phyloP scores from a whole-genome alignment of 495 filamentous ascomycete genomes.

The Penicillium steckii region DNA sequence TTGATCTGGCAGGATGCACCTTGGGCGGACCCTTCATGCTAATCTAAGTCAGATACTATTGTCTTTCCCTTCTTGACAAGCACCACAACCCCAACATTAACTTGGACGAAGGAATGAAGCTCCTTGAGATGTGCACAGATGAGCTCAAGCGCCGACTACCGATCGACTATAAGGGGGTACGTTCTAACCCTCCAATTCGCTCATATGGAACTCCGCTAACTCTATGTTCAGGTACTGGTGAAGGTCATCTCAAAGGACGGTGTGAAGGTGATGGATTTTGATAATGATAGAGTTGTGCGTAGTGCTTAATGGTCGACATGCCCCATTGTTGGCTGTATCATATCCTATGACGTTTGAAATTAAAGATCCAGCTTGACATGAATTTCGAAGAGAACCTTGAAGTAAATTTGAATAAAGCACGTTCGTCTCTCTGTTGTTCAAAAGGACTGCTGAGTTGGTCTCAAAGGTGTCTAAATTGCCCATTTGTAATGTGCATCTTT shows the following conservation, averaged over 20 bases:
- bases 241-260: constrained; percentile 95
- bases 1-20: constrained; percentile 18
- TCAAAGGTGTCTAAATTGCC: no score
- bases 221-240: constrained; percentile 60
- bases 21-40: constrained; percentile 10
- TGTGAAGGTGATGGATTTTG: constrained; percentile 74
- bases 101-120: constrained; percentile 82
- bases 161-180: constrained; percentile 93
- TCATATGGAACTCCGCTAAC: constrained; percentile 3
- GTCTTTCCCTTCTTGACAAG: constrained; percentile 93
- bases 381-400: neutral
- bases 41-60: constrained; percentile 72
- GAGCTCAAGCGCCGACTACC: constrained; percentile 94
- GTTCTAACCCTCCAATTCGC: constrained; percentile 16
- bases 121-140: constrained; percentile 90
- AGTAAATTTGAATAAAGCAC: neutral
- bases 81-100: constrained; percentile 93
- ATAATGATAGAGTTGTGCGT: constrained; percentile 71
- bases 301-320: constrained; percentile 53
- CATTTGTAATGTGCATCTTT: no score
- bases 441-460: no score
- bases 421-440: no score
- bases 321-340: constrained; percentile 40
- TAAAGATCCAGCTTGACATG: constrained; percentile 5
- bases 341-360: constrained; percentile 37